A percentile compares a stretch with the other conserved stretches of the same genome.
phyloP scores from a whole-genome alignment of 228 moss, liverwort and hornwort species.

The Sphagnum magellanicum region DNA sequence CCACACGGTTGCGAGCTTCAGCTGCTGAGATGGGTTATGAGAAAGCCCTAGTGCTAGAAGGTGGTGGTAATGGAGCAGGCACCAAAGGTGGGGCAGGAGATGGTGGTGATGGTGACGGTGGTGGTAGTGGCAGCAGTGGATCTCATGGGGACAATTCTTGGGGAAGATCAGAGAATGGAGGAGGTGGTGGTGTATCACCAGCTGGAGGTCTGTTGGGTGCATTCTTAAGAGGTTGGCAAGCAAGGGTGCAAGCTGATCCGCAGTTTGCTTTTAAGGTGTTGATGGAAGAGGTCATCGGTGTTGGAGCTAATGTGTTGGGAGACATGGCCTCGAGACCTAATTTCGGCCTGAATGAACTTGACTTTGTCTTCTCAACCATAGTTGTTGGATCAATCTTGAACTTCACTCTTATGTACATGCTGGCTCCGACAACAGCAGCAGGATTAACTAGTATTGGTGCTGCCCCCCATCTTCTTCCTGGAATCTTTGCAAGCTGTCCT shows the following conservation, averaged over 20 bases:
- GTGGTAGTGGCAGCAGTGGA: conserved; percentile 37
- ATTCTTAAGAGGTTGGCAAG: conserved; percentile 76
- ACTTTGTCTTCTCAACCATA: conserved; percentile 64
- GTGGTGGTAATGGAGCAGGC: conserved; percentile 16
- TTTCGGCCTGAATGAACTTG: conserved; percentile 54
- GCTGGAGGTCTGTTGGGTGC: conserved; percentile 48
- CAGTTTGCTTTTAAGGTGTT: conserved; percentile 78
- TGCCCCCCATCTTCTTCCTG: conserved; percentile 52
- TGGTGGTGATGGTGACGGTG: conserved; percentile 39
- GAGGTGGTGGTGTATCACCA: conserved; percentile 11
- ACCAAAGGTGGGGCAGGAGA: conserved; percentile 52
- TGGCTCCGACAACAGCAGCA: conserved; percentile 67
- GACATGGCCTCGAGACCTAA: conserved; percentile 64
- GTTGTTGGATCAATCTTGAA: conserved; percentile 57
- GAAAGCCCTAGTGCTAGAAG: too few species aligned
- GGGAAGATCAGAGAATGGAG: conserved; percentile 26
- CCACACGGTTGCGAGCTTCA: too few species aligned
- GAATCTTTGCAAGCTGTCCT: conserved; percentile 74
- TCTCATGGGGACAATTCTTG: conserved; percentile 20
- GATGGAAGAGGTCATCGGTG: conserved; percentile 72
- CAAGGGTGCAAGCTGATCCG: conserved; percentile 62
- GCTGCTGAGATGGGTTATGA: too few species aligned
- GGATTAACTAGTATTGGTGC: conserved; percentile 9
- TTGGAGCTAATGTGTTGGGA: conserved; percentile 60
- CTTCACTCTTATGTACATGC: conserved; percentile 83